Evolutionary conservation across 208 protist species (phyloP).

Genomic region (Acanthamoeba sp.): DNA sequence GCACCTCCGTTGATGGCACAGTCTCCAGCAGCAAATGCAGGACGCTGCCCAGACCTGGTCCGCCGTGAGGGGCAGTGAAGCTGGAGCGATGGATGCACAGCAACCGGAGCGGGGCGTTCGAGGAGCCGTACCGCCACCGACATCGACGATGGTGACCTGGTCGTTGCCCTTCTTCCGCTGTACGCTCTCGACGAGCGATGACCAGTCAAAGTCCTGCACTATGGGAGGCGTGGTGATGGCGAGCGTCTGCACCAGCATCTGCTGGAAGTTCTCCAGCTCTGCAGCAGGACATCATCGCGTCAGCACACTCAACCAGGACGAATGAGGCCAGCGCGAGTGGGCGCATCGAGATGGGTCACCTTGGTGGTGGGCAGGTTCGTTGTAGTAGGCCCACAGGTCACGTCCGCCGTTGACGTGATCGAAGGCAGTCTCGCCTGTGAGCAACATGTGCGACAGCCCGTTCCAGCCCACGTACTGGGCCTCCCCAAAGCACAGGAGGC

Average conservation of each 20-base stretch:
- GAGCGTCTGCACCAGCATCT: slow-evolving; percentile 12
- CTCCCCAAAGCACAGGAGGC: slow-evolving; percentile 37
- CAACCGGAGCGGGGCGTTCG: too few relatives aligned
- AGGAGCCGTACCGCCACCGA: slow-evolving; percentile 64
- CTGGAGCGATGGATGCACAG: too few relatives aligned
- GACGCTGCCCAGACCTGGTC: slow-evolving; percentile 9
- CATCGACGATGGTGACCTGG: slow-evolving; percentile 16
- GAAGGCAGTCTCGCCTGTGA: background rate
- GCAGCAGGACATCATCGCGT: background rate
- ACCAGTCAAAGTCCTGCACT: slow-evolving; percentile 62
- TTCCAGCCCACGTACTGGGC: slow-evolving; percentile 59
- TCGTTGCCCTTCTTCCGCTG: background rate
- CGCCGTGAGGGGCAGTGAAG: too few relatives aligned
- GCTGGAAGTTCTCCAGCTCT: slow-evolving; percentile 41
- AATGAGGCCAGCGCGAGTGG: too few relatives aligned
- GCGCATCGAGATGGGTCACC: background rate
- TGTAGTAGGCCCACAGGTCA: slow-evolving; percentile 55
- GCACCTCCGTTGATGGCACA: background rate
- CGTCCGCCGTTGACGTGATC: background rate
- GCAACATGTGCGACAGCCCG: slow-evolving; percentile 29
- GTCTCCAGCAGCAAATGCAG: slow-evolving; percentile 5
- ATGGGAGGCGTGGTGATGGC: slow-evolving; percentile 48
- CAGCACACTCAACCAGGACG: background rate
- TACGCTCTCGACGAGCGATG: background rate
- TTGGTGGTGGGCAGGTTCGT: background rate